Evolutionary conservation across 805 yeast species (phyloP), one percentile per base, ranked within the genome.

Genomic region (Zygotorulaspora florentina): DNA sequence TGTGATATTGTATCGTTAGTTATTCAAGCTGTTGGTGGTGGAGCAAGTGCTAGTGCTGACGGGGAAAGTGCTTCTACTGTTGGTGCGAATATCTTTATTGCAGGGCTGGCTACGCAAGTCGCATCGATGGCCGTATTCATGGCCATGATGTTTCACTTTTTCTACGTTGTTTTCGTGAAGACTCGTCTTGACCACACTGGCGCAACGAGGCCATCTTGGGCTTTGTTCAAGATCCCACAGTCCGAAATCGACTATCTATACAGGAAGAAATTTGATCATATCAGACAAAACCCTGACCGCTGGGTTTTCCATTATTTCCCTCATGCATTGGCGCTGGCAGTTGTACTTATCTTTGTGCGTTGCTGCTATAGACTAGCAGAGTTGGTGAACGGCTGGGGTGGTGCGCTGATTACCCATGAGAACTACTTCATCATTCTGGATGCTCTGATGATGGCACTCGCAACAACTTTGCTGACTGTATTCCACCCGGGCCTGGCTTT

Each of bases 1-100:
- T 79, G 83, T 59, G 96, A 88, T 66, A 56, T 85, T 3, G 54
- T 80, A 3, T 75, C 89, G 16, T 69, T 87, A 50, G 66, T 78
- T 1, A 58, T 87, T 16, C 96, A 87, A 66, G 90, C 81, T 2
- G 73, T 68, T 8, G 95, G 95, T 37, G 95, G 95, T 57, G 93
- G 83, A 43, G 64, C 76, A 36, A 86, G 88, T 2, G 81, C 85
- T 33, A 71, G 78, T 0, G 59, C 67, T 11, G 45, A 57, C 25
- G 93, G 83, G 43, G 64, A 76, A 36, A 86, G 88, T 2, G 81
- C 85, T 33, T 71, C 78, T 0, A 59, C 66, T 11, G 45, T 57
- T 3, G 68, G 68, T 42, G 57, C 52, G 8, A 52, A 58, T 36
- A 52, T 84, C 40, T 85, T 88, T 83, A 76, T 87, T 39, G 90